These are phyloP conservation scores for Adansonia rubrostipa DNA, from an alignment of 441 rosid species.

Conservation along the genomic window DNA sequence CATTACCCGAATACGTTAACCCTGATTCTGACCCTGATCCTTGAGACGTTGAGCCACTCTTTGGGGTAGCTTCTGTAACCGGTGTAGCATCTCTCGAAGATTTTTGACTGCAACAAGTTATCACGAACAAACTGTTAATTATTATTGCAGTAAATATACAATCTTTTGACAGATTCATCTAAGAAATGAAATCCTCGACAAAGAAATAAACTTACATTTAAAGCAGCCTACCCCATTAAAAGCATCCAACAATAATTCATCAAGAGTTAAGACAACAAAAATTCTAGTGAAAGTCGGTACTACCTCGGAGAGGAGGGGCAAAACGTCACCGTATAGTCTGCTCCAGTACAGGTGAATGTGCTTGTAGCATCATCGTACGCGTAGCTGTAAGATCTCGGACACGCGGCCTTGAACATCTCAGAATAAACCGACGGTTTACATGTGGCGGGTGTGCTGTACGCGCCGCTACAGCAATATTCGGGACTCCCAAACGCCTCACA, in stretches of 20 bases:
- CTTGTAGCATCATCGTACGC: conserved; percentile 77
- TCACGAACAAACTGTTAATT: background rate
- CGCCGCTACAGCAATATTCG: conserved; percentile 76
- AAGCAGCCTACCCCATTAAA: background rate
- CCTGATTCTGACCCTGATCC: conserved; percentile 34
- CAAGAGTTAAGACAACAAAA: background rate
- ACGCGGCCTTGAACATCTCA: conserved; percentile 66
- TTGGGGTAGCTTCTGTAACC: conserved; percentile 34
- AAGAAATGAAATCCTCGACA: background rate
- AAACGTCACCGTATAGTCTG: conserved; percentile 69
- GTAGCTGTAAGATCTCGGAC: conserved; percentile 72
- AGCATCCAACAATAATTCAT: no score
- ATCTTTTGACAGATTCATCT: background rate
- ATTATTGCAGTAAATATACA: background rate
- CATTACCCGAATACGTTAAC: conserved; percentile 18
- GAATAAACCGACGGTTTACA: conserved; percentile 72
- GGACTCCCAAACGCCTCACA: conserved; percentile 70
- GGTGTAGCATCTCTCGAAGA: conserved; percentile 62
- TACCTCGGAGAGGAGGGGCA: conserved; percentile 82
- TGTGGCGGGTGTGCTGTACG: conserved; percentile 62
- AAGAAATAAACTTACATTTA: background rate
- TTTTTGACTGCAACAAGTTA: conserved; percentile 63
- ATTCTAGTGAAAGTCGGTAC: background rate
- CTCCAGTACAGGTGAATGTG: conserved; percentile 68
- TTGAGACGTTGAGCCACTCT: conserved; percentile 34